A percentile compares a stretch with the other conserved stretches of the same genome.
phyloP scores from a whole-genome alignment of 2,329 filamentous ascomycete species.

The Meredithiella fracta region DNA sequence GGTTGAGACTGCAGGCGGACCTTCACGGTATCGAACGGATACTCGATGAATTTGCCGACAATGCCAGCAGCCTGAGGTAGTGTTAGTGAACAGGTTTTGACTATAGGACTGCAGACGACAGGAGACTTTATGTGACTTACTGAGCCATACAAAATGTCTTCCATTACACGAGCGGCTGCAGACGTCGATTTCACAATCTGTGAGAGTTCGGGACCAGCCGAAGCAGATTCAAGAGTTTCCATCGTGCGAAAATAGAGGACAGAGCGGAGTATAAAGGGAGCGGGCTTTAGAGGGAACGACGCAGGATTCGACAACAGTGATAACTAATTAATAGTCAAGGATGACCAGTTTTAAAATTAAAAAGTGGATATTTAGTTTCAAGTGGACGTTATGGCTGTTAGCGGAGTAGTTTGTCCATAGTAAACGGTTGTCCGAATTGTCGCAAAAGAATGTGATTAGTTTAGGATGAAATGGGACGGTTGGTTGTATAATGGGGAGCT shows the following conservation, averaged over 20 bases:
- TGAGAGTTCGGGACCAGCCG: conserved; percentile 1
- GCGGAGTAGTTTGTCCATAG: too few relatives aligned
- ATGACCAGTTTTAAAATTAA: background rate
- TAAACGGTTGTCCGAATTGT: background rate
- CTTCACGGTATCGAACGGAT: conserved; percentile 97
- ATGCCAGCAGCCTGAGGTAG: conserved; percentile 54
- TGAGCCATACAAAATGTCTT: conserved; percentile 81
- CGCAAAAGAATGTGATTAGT: too few relatives aligned
- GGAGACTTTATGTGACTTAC: conserved; percentile 30
- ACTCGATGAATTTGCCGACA: conserved; percentile 90
- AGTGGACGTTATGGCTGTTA: too few relatives aligned
- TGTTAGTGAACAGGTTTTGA: too few relatives aligned
- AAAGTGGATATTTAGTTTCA: background rate
- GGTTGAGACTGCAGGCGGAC: conserved; percentile 94
- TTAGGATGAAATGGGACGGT: too few relatives aligned
- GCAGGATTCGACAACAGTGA: background rate
- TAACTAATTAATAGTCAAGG: background rate
- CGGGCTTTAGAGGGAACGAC: background rate
- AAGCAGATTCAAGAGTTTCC: conserved; percentile 5
- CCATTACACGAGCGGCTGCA: conserved; percentile 35
- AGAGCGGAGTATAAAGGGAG: background rate
- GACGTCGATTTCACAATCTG: conserved; percentile 3
- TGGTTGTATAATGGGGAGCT: too few relatives aligned
- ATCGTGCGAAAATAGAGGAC: conserved; percentile 1
- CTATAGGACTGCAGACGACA: background rate